Evolutionary conservation across 495 filamentous ascomycete species (phyloP).

Genomic region (Tuber microsphaerosporum): DNA sequence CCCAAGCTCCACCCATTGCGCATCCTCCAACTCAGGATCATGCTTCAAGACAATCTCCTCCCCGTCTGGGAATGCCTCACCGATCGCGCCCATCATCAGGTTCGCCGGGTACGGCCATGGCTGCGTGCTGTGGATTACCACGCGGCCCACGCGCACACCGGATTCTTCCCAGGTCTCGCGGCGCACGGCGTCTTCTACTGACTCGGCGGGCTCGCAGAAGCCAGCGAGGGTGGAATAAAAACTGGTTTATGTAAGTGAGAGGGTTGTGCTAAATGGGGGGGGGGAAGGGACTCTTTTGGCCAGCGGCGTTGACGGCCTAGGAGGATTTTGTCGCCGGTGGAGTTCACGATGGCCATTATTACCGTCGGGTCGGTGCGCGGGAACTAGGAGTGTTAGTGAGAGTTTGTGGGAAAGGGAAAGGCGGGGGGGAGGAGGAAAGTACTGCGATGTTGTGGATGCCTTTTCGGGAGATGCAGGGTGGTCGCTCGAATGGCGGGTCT

Average conservation of each 20-base stretch:
- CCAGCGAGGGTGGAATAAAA: constrained; percentile 91
- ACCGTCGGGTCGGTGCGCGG: constrained; percentile 92
- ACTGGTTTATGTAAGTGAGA: constrained; percentile 43
- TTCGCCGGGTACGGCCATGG: constrained; percentile 86
- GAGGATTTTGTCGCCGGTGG: constrained; percentile 65
- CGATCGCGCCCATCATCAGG: constrained; percentile 91
- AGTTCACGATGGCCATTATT: constrained; percentile 82
- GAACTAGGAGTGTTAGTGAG: constrained; percentile 71
- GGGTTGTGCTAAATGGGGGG: neutral
- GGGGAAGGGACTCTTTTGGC: constrained; percentile 46
- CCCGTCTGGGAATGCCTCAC: constrained; percentile 68
- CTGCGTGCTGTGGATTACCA: constrained; percentile 87
- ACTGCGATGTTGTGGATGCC: constrained; percentile 48
- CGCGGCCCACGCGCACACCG: constrained; percentile 74
- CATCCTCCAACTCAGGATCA: constrained; percentile 85
- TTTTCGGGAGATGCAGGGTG: constrained; percentile 66
- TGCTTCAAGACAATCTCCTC: constrained; percentile 77
- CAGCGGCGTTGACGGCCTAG: constrained; percentile 79
- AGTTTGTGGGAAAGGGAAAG: neutral
- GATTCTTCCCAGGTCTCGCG: constrained; percentile 95
- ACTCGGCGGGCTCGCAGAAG: constrained; percentile 91
- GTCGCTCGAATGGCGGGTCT: constrained; percentile 46
- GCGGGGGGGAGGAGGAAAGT: neutral
- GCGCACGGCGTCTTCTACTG: constrained; percentile 87
- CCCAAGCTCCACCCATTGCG: constrained; percentile 71